Evolutionary conservation across 441 rosid genomes (phyloP).

Genomic region (Brassica hybrid): DNA sequence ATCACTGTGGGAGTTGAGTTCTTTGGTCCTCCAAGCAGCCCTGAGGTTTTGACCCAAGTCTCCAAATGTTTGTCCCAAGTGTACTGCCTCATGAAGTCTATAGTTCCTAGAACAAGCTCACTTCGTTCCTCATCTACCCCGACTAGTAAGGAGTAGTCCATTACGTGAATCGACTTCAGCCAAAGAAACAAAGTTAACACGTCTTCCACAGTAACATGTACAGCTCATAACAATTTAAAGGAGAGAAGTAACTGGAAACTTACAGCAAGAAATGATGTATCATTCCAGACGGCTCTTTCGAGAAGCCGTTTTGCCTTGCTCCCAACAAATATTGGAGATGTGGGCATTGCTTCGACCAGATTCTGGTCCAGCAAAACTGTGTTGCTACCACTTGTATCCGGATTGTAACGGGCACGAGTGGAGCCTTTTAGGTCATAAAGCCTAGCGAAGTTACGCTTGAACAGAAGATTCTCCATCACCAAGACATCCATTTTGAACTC

Average conservation of each 20-base stretch:
- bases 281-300: slow-evolving; percentile 86
- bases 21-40: slow-evolving; percentile 68
- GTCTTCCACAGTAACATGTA: slow-evolving; percentile 29
- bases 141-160: slow-evolving; percentile 80
- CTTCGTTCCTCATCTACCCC: slow-evolving; percentile 72
- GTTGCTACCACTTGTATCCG: slow-evolving; percentile 71
- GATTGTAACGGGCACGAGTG: slow-evolving; percentile 74
- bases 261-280: slow-evolving; percentile 80
- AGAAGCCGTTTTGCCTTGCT: slow-evolving; percentile 71
- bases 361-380: slow-evolving; percentile 80
- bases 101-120: slow-evolving; percentile 73
- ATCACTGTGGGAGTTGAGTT: slow-evolving; percentile 72
- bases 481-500: slow-evolving; percentile 77
- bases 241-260: slow-evolving; percentile 28
- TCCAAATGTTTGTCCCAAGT: slow-evolving; percentile 89
- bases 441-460: slow-evolving; percentile 58
- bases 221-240: background rate
- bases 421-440: slow-evolving; percentile 82
- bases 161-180: slow-evolving; percentile 65
- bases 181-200: slow-evolving; percentile 26
- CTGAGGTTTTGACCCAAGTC: slow-evolving; percentile 75
- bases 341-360: slow-evolving; percentile 78
- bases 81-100: slow-evolving; percentile 82
- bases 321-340: slow-evolving; percentile 83
- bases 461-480: slow-evolving; percentile 86